Conservation (phyloP, 1,139 yeast genomes). For the Lodderomyces jiufengensis region DNA sequence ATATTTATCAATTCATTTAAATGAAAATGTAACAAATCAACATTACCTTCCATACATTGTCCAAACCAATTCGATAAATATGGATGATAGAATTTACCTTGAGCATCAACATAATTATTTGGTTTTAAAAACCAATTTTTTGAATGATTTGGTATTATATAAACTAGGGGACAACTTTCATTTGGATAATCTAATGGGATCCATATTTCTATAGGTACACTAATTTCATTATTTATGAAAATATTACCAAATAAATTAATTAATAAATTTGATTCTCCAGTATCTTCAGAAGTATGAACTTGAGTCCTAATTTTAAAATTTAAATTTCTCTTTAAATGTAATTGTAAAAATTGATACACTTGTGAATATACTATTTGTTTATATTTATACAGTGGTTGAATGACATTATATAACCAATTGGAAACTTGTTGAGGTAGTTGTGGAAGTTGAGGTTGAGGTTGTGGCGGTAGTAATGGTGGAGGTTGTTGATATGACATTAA, state of each 20-base stretch:
- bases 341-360: conserved; percentile 49
- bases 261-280: conserved; percentile 59
- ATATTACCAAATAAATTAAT: conserved; percentile 63
- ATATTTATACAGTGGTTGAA: conserved; percentile 50
- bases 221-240: conserved; percentile 27
- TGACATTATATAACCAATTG: conserved; percentile 43
- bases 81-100: conserved; percentile 73
- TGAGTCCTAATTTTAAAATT: conserved; percentile 64
- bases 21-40: conserved; percentile 22
- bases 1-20: conserved; percentile 35
- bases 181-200: conserved; percentile 68
- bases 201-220: conserved; percentile 73
- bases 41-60: conserved; percentile 15
- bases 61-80: conserved; percentile 57
- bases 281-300: conserved; percentile 53
- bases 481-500: no score
- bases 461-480: not conserved
- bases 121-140: conserved; percentile 46
- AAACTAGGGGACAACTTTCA: conserved; percentile 58
- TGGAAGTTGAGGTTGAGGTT: not conserved
- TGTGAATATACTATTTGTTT: conserved; percentile 59
- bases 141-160: conserved; percentile 48
- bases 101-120: conserved; percentile 68
- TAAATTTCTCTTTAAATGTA: conserved; percentile 35
- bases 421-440: conserved; percentile 35